Evolutionary conservation across 768 basidiomycete species (phyloP).

Genomic region (Mycena amicta): DNA sequence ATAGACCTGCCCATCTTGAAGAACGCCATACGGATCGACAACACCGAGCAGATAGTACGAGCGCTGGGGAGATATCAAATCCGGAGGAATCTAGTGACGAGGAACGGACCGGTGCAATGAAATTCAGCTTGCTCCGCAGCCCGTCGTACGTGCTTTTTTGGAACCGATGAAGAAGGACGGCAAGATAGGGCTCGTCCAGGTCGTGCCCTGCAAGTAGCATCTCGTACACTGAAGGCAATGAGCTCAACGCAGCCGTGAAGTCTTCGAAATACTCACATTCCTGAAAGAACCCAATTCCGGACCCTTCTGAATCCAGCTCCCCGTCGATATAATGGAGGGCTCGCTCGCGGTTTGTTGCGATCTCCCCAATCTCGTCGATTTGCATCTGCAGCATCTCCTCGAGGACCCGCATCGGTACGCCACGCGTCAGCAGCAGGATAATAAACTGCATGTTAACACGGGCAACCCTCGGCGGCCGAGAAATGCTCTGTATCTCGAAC

Average conservation of each 20-base stretch:
- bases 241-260: too few species aligned
- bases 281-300: conserved; percentile 10
- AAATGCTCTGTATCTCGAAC: conserved; percentile 21
- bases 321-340: conserved; percentile 20
- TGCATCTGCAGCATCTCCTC: conserved; percentile 19
- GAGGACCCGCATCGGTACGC: conserved; percentile 18
- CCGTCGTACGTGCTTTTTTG: conserved; percentile 13
- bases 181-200: conserved; percentile 25
- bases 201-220: conserved; percentile 26
- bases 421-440: conserved; percentile 20
- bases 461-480: conserved; percentile 12
- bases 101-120: conserved; percentile 19
- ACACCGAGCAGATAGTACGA: conserved; percentile 24
- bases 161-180: conserved; percentile 15
- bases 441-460: conserved; percentile 27
- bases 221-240: conserved; percentile 17
- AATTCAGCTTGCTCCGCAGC: conserved; percentile 23
- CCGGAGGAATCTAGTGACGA: background rate
- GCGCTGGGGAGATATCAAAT: conserved; percentile 7
- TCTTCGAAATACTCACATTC: conserved; percentile 8
- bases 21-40: conserved; percentile 22
- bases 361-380: conserved; percentile 17
- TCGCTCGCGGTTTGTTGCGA: conserved; percentile 13
- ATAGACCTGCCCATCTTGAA: conserved; percentile 27
- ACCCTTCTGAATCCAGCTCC: conserved; percentile 18